Evolutionary conservation across 768 basidiomycete genomes (phyloP), one percentile per base, ranked within the genome.

Genomic region (Suillus sp.): DNA sequence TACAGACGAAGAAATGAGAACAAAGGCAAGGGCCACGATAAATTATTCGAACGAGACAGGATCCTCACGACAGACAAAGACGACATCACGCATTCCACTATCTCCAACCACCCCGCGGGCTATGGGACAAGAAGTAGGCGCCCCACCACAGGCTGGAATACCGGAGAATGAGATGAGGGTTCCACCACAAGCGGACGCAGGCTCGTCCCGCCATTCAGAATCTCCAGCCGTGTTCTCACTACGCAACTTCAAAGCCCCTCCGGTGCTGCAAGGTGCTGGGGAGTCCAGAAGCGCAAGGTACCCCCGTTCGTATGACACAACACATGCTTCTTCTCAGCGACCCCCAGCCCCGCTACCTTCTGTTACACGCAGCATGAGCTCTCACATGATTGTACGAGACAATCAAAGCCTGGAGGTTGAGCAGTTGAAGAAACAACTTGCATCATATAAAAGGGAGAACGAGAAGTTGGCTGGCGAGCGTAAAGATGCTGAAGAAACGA

Each of bases 321-420:
- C 25, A 11, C 5, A 57, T 5, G 25, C 38, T 16, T 25, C 1
- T 18, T 38, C 0, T 51, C 51, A 34, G 5, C 51, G 11, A 16
- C 5, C 18, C 18, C 18, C 3, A 40, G 25, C 25, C 27, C 37
- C 25, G 6, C 16, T 25, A 20, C 25, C 25, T 38, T 18, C 22
- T 30, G 25, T 35, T 40, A 11, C 37, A 38, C 56, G 27, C 18
- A 57, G 38, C 56, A 40, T 27, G 38, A 57, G 56, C 27, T 57
- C 56, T 7, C 38, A 27, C 5, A 16, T 9, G 37, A 3, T 18
- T 57, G 56, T 27, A 20, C 56, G 56, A 57, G 38, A 25, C 56
- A 40, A 57, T 27, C 56, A 57, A 40, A 40, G 18, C 18, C 25
- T 27, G 5, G 56, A 57, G 10, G 10, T 57, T 1, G 38, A 57